phyloP scores from a whole-genome alignment of 768 basidiomycete species.

The Suillus clintonianus region DNA sequence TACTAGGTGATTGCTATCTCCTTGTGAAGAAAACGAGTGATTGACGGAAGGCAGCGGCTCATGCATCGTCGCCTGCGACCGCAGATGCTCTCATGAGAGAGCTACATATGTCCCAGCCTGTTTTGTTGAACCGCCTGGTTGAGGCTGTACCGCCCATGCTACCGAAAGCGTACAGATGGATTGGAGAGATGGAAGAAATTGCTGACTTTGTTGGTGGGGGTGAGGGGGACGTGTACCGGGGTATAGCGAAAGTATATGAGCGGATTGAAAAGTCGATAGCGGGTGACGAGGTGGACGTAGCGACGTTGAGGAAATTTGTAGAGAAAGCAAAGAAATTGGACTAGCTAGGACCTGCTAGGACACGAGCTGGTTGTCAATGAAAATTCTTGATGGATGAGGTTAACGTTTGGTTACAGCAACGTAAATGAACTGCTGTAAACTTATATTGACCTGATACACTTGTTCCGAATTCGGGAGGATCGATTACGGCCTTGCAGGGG shows the following conservation, averaged over 20 bases:
- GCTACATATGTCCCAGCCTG: constrained; percentile 47
- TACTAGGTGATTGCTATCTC: constrained; percentile 42
- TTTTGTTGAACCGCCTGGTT: constrained; percentile 41
- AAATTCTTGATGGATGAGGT: neutral
- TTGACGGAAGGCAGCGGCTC: constrained; percentile 42
- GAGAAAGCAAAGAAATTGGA: constrained; percentile 40
- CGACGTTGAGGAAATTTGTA: constrained; percentile 44
- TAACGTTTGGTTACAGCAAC: constrained; percentile 5
- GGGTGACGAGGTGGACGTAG: constrained; percentile 40
- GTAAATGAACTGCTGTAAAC: constrained; percentile 5
- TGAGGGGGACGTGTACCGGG: constrained; percentile 48
- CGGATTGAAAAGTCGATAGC: constrained; percentile 43
- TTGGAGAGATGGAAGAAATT: constrained; percentile 67
- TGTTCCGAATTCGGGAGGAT: neutral
- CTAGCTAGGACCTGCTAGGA: too few species aligned
- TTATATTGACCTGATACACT: constrained; percentile 1
- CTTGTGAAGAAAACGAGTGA: constrained; percentile 2
- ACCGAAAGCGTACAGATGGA: constrained; percentile 65
- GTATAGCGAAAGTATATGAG: constrained; percentile 47
- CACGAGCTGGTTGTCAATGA: too few species aligned
- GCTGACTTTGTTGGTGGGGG: constrained; percentile 51
- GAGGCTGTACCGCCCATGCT: constrained; percentile 48
- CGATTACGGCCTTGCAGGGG: constrained; percentile 2
- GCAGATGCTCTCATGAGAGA: constrained; percentile 57
- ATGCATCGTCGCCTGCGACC: constrained; percentile 60